A percentile compares a stretch with the other conserved stretches of the same genome.
Conservation (phyloP, 2,329 filamentous ascomycete genomes). For the Ophiocordyceps robertsii region DNA sequence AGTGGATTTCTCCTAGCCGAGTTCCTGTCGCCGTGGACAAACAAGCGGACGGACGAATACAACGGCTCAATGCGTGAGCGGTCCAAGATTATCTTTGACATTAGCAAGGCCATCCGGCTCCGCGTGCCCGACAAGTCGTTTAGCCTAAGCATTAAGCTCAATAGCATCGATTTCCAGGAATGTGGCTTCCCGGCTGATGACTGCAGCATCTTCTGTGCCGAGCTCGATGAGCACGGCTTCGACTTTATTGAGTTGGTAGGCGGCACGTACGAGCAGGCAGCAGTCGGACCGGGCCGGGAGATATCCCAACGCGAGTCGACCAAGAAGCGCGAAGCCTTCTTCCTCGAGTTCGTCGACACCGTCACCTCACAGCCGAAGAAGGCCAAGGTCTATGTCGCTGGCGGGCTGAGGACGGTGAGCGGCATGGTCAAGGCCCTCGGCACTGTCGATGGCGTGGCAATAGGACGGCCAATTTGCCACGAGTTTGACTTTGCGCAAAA, state of each 20-base stretch:
- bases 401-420: slow-evolving; percentile 38
- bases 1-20: slow-evolving; percentile 37
- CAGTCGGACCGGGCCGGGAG: too few relatives aligned
- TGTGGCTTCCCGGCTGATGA: slow-evolving; percentile 39
- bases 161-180: slow-evolving; percentile 40
- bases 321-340: slow-evolving; percentile 43
- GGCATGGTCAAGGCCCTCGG: slow-evolving; percentile 46
- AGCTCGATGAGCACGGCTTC: slow-evolving; percentile 34
- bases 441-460: slow-evolving; percentile 45
- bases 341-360: slow-evolving; percentile 44
- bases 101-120: slow-evolving; percentile 21
- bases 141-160: slow-evolving; percentile 43
- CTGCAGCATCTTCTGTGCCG: slow-evolving; percentile 29
- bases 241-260: slow-evolving; percentile 48
- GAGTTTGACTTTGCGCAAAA: slow-evolving; percentile 15
- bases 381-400: slow-evolving; percentile 45
- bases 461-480: slow-evolving; percentile 25
- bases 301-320: slow-evolving; percentile 39
- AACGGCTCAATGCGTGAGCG: slow-evolving; percentile 30
- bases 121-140: slow-evolving; percentile 15
- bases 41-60: slow-evolving; percentile 37
- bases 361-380: slow-evolving; percentile 29
- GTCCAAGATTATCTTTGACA: slow-evolving; percentile 29
- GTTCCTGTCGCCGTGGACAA: slow-evolving; percentile 35
- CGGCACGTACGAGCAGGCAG: slow-evolving; percentile 43